Base-by-base conservation (phyloP, 441 rosid species). In the Erodium moschatum region DNA sequence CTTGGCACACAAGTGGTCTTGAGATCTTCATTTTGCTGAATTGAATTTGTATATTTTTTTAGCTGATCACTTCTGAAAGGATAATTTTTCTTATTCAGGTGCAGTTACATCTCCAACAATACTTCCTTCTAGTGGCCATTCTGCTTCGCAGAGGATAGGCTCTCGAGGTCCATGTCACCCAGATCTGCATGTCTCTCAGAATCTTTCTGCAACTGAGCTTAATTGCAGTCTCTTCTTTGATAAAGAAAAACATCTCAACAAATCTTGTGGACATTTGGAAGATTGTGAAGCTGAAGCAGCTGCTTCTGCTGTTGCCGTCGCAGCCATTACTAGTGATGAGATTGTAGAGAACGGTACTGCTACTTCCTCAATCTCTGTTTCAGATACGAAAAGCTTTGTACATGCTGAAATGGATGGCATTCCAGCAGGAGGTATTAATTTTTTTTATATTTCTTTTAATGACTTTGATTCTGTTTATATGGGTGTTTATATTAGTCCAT, bases 261-360 rank as follows among this genome's bases (percentile, higher is more conserved):
- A 83, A 67, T 73, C 92, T 71, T 83, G 87, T 72, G 75, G 70
- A 74, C 82, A 73, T 77, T 63, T 87, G 72, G 91, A 85, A 80
- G 95, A 85, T 78, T 81, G 87, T 73, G 97, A 87, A 81, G 94
- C 96, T 62, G 93, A 87, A 81, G 93, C 97, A 27, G 96, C 97
- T 75, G 96, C 99, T 64, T 90, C 96, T 20, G 93, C 97, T 33
- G 80, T 91, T 75, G 96, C 95, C 75, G 97, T 86, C 77, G 93
- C 98, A 64, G 97, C 96, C 66, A 92, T 92, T 69, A 89, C 89
- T 74, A 87, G 77, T 82, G 96, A 92, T 73, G 97, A 92, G 82
- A 76, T 80, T 27, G 75, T 81, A 71, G 90, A 83, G 67, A 89
- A 71, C 78, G 77, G 86, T 48, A 65, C 78, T 65, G 79, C 84